Conservation (phyloP, 768 basidiomycete genomes). For the Filobasidium wieringae region DNA sequence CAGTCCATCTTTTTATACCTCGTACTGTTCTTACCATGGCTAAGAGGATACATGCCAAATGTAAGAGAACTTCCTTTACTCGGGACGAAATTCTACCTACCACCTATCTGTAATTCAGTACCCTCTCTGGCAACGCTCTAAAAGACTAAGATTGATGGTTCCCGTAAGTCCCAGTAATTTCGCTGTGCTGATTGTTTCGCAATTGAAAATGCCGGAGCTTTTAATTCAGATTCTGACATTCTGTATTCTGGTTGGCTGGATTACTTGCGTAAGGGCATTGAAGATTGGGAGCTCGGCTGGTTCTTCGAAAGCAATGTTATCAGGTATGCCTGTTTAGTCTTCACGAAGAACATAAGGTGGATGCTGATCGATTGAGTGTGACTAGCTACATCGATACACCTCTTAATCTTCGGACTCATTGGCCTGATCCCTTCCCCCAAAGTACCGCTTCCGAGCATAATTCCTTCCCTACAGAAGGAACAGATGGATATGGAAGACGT, state of each 20-base stretch:
- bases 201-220: neutral
- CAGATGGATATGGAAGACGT: neutral
- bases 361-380: slow-evolving; percentile 19
- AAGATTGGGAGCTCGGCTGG: slow-evolving; percentile 17
- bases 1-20: slow-evolving; percentile 37
- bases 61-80: slow-evolving; percentile 15
- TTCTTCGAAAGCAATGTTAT: slow-evolving; percentile 19
- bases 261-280: slow-evolving; percentile 25
- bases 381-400: slow-evolving; percentile 30
- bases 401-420: slow-evolving; percentile 27
- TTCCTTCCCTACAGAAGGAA: no score
- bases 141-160: slow-evolving; percentile 26
- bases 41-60: slow-evolving; percentile 34
- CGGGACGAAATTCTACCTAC: neutral
- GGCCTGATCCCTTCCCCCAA: slow-evolving; percentile 31
- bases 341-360: neutral
- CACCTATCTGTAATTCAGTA: slow-evolving; percentile 25
- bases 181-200: neutral
- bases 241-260: slow-evolving; percentile 30
- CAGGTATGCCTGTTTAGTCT: neutral
- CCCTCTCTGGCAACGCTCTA: slow-evolving; percentile 34
- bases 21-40: slow-evolving; percentile 32
- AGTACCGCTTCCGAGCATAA: neutral
- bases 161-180: slow-evolving; percentile 16
- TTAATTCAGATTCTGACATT: slow-evolving; percentile 23